Evolutionary conservation across 1,284 basidiomycete genomes (phyloP).

Genomic region (Heliocybe sulcata): DNA sequence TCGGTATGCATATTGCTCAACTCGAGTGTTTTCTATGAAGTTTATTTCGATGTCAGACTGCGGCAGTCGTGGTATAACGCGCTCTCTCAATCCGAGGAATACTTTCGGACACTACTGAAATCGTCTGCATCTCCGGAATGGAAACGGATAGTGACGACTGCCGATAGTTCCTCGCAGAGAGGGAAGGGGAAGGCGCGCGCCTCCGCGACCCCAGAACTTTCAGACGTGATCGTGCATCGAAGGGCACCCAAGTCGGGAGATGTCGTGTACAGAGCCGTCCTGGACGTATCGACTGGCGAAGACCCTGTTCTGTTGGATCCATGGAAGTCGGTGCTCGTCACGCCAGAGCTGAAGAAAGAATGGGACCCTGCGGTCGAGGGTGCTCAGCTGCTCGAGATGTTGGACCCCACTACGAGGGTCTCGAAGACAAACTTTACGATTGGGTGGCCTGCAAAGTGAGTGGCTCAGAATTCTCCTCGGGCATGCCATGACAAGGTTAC

Average conservation of each 20-base stretch:
- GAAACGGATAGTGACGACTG: constrained; percentile 54
- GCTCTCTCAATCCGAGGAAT: constrained; percentile 60
- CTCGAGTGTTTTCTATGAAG: background rate
- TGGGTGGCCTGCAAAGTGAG: constrained; percentile 95
- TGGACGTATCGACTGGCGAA: constrained; percentile 68
- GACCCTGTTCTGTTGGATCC: constrained; percentile 63
- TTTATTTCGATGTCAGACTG: constrained; percentile 35
- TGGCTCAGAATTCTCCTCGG: constrained; percentile 17
- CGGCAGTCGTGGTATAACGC: constrained; percentile 70
- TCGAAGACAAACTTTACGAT: constrained; percentile 86
- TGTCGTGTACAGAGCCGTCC: constrained; percentile 73
- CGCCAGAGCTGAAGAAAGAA: constrained; percentile 79
- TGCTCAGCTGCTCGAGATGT: constrained; percentile 77
- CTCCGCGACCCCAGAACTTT: constrained; percentile 44
- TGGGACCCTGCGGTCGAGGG: constrained; percentile 94
- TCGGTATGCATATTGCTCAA: constrained; percentile 1
- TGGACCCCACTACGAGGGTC: constrained; percentile 83
- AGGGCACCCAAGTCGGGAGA: constrained; percentile 60
- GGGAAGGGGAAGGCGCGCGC: constrained; percentile 57
- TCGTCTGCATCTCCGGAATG: constrained; percentile 58
- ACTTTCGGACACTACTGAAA: constrained; percentile 63
- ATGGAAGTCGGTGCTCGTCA: constrained; percentile 79
- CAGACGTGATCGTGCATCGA: constrained; percentile 66
- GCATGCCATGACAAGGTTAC: constrained; percentile 14
- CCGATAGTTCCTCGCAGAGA: constrained; percentile 30